phyloP scores from a whole-genome alignment of 148 eudicot genomes.

The Heliosperma pusillum region DNA sequence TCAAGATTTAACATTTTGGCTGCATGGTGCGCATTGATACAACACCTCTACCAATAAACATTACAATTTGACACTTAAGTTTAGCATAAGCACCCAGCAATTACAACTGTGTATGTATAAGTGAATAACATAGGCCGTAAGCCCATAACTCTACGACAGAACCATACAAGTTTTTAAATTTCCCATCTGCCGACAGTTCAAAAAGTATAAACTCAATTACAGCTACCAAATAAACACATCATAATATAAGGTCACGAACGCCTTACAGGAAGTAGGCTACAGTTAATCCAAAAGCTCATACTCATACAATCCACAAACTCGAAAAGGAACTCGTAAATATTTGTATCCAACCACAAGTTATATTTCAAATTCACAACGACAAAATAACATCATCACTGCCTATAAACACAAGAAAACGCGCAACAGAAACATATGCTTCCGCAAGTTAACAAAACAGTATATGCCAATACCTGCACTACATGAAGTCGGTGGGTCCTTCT shows the following conservation, averaged over 20 bases:
- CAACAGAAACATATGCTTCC: not conserved
- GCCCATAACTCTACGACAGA: too few species aligned
- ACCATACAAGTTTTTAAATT: too few species aligned
- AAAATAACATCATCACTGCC: slow-evolving; percentile 8
- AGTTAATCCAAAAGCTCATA: not conserved
- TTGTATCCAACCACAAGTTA: not conserved
- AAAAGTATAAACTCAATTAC: not conserved
- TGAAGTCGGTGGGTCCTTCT: slow-evolving; percentile 38
- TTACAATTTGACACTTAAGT: too few species aligned
- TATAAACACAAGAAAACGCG: not conserved
- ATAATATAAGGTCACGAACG: too few species aligned
- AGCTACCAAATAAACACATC: not conserved
- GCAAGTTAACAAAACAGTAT: not conserved
- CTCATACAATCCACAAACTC: not conserved
- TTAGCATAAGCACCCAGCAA: too few species aligned
- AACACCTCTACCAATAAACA: not conserved
- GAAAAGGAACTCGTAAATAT: not conserved
- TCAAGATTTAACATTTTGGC: not conserved
- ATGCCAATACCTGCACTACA: slow-evolving; percentile 38
- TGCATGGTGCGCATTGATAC: not conserved
- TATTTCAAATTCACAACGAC: not conserved
- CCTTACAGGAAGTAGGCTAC: not conserved
- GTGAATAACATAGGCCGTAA: too few species aligned
- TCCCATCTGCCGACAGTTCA: not conserved
- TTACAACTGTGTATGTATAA: too few species aligned